phyloP scores from a whole-genome alignment of 75 land plant genomes.

The Sequoia sempervirens region DNA sequence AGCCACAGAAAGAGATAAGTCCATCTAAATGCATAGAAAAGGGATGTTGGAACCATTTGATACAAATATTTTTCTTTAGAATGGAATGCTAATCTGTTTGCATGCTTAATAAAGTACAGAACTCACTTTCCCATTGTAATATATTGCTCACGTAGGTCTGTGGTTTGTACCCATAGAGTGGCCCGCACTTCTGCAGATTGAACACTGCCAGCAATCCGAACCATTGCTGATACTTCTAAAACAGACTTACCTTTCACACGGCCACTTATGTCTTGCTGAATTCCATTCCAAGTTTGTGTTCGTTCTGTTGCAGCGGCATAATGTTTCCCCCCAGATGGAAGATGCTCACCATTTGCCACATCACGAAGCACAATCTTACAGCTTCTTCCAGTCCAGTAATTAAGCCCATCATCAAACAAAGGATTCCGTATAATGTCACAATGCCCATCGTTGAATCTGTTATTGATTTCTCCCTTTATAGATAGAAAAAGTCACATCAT shows the following conservation, averaged over 20 bases:
- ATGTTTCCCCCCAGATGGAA: slow-evolving; percentile 48
- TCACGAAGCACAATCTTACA: slow-evolving; percentile 62
- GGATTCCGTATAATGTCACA: slow-evolving; percentile 56
- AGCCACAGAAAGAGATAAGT: neutral
- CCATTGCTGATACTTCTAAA: slow-evolving; percentile 66
- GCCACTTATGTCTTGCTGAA: slow-evolving; percentile 92
- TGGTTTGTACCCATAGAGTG: slow-evolving; percentile 60
- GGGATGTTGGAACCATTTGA: neutral
- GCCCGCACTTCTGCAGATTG: slow-evolving; percentile 55
- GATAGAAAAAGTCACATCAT: neutral
- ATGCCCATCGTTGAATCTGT: slow-evolving; percentile 16
- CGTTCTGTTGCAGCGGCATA: slow-evolving; percentile 71
- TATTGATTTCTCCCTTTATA: slow-evolving; percentile 9
- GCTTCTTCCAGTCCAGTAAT: slow-evolving; percentile 73
- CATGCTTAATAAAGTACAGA: neutral
- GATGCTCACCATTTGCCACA: slow-evolving; percentile 38
- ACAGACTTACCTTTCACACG: slow-evolving; percentile 56
- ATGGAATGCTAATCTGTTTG: neutral
- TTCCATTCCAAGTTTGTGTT: slow-evolving; percentile 83
- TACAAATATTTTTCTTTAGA: neutral
- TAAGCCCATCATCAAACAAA: slow-evolving; percentile 61
- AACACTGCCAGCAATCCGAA: slow-evolving; percentile 60
- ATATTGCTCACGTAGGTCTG: slow-evolving; percentile 61
- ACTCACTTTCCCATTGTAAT: slow-evolving; percentile 74
- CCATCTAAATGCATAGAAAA: neutral